These are phyloP conservation scores for Aeschynomene evenia DNA, from an alignment of 306 rosid genomes.

Conservation along the genomic window DNA sequence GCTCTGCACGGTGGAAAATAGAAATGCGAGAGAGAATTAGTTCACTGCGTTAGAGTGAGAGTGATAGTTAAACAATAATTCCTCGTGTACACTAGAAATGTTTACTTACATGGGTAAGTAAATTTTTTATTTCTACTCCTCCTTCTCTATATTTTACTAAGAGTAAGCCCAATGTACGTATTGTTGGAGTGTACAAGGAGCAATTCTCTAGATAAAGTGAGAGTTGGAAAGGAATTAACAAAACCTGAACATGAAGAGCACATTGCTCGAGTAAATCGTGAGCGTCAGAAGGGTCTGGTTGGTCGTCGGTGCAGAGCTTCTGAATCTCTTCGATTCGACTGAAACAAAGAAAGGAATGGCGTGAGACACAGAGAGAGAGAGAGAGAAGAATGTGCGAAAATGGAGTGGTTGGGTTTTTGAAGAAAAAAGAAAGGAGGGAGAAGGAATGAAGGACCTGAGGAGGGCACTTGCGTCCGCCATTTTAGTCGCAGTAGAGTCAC, in stretches of 20 bases:
- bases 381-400: not conserved
- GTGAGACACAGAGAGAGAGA: not conserved
- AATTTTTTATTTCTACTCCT: too few species aligned
- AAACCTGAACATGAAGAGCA: constrained; percentile 54
- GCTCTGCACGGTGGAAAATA: constrained; percentile 46
- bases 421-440: not conserved
- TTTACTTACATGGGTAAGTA: too few species aligned
- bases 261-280: constrained; percentile 44
- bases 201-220: too few species aligned
- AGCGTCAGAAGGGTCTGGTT: constrained; percentile 35
- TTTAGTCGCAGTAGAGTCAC: not conserved
- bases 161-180: too few species aligned
- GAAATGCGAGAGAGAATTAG: not conserved
- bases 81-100: too few species aligned
- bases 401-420: not conserved
- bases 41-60: not conserved
- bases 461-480: constrained; percentile 24
- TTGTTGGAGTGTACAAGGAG: too few species aligned
- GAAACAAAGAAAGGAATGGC: not conserved
- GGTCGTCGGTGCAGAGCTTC: constrained; percentile 30
- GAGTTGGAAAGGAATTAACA: not conserved
- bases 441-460: constrained; percentile 43
- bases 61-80: too few species aligned
- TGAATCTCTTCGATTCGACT: constrained; percentile 59
- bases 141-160: too few species aligned